Conservation (phyloP, 768 basidiomycete genomes). For the Pulveroboletus frians region DNA sequence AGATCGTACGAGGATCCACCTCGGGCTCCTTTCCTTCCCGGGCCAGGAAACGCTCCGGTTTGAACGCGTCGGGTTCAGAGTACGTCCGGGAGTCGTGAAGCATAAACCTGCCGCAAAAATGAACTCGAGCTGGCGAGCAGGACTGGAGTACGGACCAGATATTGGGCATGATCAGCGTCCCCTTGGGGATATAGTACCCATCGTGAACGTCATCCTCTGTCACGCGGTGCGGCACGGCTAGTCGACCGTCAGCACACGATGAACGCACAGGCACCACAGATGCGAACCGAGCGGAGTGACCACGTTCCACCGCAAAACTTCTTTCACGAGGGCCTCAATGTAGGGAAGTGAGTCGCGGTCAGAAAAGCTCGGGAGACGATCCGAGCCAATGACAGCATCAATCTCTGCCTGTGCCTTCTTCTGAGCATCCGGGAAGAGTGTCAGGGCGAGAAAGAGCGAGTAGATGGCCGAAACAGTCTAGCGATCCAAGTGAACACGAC, state of each 20-base stretch:
- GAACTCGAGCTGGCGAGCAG: background rate
- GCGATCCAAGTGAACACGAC: slow-evolving; percentile 3
- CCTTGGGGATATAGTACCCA: slow-evolving; percentile 57
- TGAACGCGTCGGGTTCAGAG: slow-evolving; percentile 49
- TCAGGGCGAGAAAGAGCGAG: slow-evolving; percentile 58
- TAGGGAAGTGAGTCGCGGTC: slow-evolving; percentile 58
- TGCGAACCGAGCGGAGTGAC: slow-evolving; percentile 37
- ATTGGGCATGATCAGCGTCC: slow-evolving; percentile 25
- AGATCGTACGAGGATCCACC: slow-evolving; percentile 52
- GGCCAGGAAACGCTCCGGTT: slow-evolving; percentile 56
- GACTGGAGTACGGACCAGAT: slow-evolving; percentile 11
- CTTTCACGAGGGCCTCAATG: slow-evolving; percentile 54
- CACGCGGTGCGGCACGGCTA: slow-evolving; percentile 43
- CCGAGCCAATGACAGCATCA: slow-evolving; percentile 52
- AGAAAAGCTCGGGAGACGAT: slow-evolving; percentile 54
- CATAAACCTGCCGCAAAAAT: slow-evolving; percentile 23
- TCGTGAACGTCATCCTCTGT: slow-evolving; percentile 59
- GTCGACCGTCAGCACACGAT: slow-evolving; percentile 28
- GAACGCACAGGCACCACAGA: slow-evolving; percentile 15
- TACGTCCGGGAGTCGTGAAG: slow-evolving; percentile 38
- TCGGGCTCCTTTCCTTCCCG: slow-evolving; percentile 36
- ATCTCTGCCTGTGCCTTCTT: slow-evolving; percentile 61
- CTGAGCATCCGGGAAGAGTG: slow-evolving; percentile 50
- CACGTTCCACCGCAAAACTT: slow-evolving; percentile 44
- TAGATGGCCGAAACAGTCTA: slow-evolving; percentile 61